Conservation (phyloP, 1,284 basidiomycete species). For the Tilletia setariae region DNA sequence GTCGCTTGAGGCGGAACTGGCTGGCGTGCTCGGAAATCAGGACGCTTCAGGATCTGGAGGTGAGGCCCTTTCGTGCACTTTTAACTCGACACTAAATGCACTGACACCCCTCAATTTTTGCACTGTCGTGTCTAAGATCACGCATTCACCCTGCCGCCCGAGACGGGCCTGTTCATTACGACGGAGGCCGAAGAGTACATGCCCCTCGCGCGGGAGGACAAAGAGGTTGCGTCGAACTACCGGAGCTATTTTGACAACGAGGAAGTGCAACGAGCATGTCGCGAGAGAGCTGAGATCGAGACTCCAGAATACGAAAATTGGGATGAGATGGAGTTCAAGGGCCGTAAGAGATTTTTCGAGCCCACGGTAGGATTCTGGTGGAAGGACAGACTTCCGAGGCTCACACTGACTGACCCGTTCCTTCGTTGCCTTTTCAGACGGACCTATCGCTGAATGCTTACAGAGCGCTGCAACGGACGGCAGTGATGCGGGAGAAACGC, state of each 20-base stretch:
- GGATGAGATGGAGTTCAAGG: slow-evolving; percentile 1
- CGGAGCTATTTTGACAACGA: slow-evolving; percentile 12
- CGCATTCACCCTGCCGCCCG: neutral
- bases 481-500: slow-evolving; percentile 7
- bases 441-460: neutral
- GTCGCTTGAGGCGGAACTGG: neutral
- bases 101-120: neutral
- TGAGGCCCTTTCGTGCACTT: neutral
- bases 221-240: neutral
- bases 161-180: neutral
- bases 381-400: neutral
- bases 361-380: neutral
- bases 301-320: neutral
- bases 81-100: neutral
- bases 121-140: neutral
- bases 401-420: neutral
- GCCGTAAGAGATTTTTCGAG: slow-evolving; percentile 11
- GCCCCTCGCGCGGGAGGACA: neutral
- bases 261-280: slow-evolving; percentile 1
- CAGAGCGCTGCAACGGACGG: neutral
- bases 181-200: neutral
- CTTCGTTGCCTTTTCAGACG: neutral
- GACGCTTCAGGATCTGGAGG: neutral
- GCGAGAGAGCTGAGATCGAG: slow-evolving; percentile 7
- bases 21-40: neutral